Evolutionary conservation across 495 filamentous ascomycete species (phyloP).

Genomic region (Geoglossum glabrum): DNA sequence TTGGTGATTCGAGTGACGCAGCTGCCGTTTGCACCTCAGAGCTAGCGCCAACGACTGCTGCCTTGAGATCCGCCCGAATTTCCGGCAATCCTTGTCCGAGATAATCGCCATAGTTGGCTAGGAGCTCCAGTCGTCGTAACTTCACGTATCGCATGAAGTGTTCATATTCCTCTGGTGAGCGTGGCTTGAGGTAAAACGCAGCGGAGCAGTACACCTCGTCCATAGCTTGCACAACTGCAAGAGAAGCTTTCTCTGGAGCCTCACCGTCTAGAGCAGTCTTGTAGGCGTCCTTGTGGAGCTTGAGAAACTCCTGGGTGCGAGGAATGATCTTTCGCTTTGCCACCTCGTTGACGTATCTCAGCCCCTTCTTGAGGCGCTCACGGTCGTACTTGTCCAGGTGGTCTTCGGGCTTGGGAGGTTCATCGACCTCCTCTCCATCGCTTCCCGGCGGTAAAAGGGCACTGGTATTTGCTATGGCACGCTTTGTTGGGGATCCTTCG

Average conservation of each 20-base stretch:
- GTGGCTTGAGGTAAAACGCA: constrained; percentile 7
- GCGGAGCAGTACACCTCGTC: constrained; percentile 4
- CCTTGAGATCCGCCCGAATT: constrained; percentile 5
- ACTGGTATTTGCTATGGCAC: no score
- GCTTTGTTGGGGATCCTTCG: no score
- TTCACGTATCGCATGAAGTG: constrained; percentile 4
- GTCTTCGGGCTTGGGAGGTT: constrained; percentile 6
- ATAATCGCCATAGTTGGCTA: constrained; percentile 9
- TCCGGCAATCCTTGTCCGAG: constrained; percentile 2
- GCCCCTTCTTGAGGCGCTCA: constrained; percentile 6
- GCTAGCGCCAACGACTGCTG: background rate
- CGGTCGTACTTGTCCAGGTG: constrained; percentile 3
- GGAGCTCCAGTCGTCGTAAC: constrained; percentile 6
- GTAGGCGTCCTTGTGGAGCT: constrained; percentile 6
- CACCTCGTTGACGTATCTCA: constrained; percentile 6
- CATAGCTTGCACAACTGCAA: constrained; percentile 6
- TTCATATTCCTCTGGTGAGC: constrained; percentile 6
- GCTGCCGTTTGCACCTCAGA: constrained; percentile 3
- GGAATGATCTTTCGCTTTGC: constrained; percentile 7
- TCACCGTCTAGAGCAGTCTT: constrained; percentile 4
- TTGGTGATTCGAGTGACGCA: background rate
- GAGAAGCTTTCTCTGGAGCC: background rate
- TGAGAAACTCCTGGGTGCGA: constrained; percentile 7
- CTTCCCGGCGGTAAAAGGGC: no score
- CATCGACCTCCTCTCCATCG: no score